Conservation (phyloP, 2,329 filamentous ascomycete genomes). For the Epichloe sibirici region DNA sequence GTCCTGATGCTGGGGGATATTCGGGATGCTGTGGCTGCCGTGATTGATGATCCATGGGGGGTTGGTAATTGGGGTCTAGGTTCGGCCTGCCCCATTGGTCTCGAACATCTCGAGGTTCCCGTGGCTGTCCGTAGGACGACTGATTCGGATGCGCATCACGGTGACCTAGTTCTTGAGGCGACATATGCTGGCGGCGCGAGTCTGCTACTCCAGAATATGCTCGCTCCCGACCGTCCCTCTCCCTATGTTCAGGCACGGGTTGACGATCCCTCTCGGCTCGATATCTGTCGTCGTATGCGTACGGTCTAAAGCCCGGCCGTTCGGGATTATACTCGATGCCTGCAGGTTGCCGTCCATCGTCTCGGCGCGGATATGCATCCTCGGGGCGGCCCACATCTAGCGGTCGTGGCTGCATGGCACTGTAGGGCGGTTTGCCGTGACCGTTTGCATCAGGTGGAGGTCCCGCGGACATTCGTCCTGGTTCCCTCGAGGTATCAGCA, state of each 20-base stretch:
- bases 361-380: slow-evolving; percentile 36
- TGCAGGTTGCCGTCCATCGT: slow-evolving; percentile 29
- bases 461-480: slow-evolving; percentile 24
- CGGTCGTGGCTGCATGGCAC: slow-evolving; percentile 31
- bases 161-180: slow-evolving; percentile 26
- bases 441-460: slow-evolving; percentile 38
- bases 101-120: slow-evolving; percentile 24
- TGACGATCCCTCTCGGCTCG: slow-evolving; percentile 35
- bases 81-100: slow-evolving; percentile 20
- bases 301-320: slow-evolving; percentile 29
- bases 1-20: slow-evolving; percentile 31
- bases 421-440: slow-evolving; percentile 35
- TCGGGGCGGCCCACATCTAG: slow-evolving; percentile 32
- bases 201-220: slow-evolving; percentile 36
- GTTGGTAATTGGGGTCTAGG: slow-evolving; percentile 21
- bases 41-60: slow-evolving; percentile 30
- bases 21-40: slow-evolving; percentile 27
- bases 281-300: slow-evolving; percentile 41
- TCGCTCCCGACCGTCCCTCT: slow-evolving; percentile 31
- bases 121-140: slow-evolving; percentile 29
- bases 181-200: slow-evolving; percentile 28
- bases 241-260: slow-evolving; percentile 30
- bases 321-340: slow-evolving; percentile 42
- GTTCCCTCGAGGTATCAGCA: slow-evolving; percentile 31
- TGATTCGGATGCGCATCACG: slow-evolving; percentile 32